A percentile compares a stretch with the other conserved stretches of the same genome.
These are phyloP conservation scores for Ichthyophthirius multifiliis DNA, from an alignment of 169 alveolate genomes.

Conservation along the genomic window DNA sequence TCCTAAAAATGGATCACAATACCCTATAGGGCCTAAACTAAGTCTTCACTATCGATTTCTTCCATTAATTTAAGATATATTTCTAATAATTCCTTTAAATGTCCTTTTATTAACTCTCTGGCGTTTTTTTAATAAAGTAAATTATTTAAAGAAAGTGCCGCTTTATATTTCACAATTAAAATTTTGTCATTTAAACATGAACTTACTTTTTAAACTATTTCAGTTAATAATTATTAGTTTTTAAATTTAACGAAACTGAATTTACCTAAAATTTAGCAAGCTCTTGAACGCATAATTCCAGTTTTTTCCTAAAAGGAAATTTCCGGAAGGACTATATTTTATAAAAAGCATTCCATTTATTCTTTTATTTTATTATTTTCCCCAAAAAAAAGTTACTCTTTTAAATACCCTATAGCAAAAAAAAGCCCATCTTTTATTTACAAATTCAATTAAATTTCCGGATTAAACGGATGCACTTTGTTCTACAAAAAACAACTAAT, in stretches of 20 bases:
- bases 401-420: slow-evolving; percentile 33
- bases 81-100: not conserved
- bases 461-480: no score
- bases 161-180: not conserved
- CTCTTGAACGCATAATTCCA: no score
- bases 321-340: slow-evolving; percentile 47
- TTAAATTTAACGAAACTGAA: no score
- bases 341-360: slow-evolving; percentile 25
- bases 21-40: not conserved
- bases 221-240: no score
- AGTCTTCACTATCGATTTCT: not conserved
- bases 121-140: not conserved
- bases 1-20: no score
- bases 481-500: no score
- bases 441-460: no score
- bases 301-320: no score
- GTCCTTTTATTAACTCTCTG: not conserved
- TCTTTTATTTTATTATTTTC: not conserved
- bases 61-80: not conserved
- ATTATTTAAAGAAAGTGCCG: not conserved
- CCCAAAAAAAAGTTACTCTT: slow-evolving; percentile 8
- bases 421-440: no score
- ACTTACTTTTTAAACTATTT: no score
- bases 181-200: no score
- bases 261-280: no score